Base-by-base conservation (phyloP, 805 yeast genomes). In the Metschnikowia kofuensis region DNA sequence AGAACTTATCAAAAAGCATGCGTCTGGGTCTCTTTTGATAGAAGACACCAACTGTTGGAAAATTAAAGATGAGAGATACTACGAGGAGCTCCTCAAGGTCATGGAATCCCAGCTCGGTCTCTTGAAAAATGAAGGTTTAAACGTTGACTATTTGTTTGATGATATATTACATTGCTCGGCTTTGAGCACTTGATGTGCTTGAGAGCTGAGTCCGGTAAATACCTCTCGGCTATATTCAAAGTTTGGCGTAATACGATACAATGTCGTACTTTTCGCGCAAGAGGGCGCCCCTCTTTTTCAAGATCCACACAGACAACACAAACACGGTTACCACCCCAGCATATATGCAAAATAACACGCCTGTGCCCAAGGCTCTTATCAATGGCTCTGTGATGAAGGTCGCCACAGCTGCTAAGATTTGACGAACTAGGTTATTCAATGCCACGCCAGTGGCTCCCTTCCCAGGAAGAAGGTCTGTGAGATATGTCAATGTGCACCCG, bases 371-470 rank as follows among this genome's bases (percentile, higher is more conserved):
- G 0, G 87, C 89, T 4, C 62, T 58, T 14, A 84, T 68, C 59
- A 87, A 70, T 0, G 96, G 95, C 38, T 84, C 89, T 0, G 87
- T 80, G 8, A 84, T 74, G 62, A 89, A 89, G 1, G 90, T 82
- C 10, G 89, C 91, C 1, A 76, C 73, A 0, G 95, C 88, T 0
- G 96, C 96, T 50, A 86, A 68, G 1, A 81, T 68, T 74, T 83
- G 86, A 57, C 96, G 75, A 15, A 85, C 72, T 48, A 89, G 75
- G 61, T 89, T 89, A 59, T 87, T 89, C 44, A 89, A 64, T 0
- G 96, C 96, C 42, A 89, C 87, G 0, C 95, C 96, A 0, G 96
- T 86, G 12, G 96, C 91, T 38, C 96, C 95, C 58, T 84, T 77
- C 0, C 96, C 95, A 0, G 96, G 96, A 40, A 89, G 72, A 1